Evolutionary conservation across 768 basidiomycete genomes (phyloP).

Genomic region (Lentinula sp.): DNA sequence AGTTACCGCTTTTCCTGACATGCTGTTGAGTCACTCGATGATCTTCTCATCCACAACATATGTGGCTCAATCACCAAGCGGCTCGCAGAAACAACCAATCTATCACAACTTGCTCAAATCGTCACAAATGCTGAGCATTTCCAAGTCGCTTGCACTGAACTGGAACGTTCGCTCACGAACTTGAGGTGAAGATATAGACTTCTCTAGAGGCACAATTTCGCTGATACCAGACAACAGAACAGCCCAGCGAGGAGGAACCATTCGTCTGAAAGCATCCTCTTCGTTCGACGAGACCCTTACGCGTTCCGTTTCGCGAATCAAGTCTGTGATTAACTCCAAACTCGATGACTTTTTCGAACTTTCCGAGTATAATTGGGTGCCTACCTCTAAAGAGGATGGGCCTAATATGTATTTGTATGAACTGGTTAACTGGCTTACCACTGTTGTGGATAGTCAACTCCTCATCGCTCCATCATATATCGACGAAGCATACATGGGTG

Average conservation of each 20-base stretch:
- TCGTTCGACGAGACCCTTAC: conserved; percentile 69
- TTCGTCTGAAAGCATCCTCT: conserved; percentile 54
- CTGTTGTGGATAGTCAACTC: conserved; percentile 81
- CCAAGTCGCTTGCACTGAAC: conserved; percentile 74
- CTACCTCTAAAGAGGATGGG: conserved; percentile 57
- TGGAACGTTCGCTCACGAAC: conserved; percentile 78
- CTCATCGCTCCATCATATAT: conserved; percentile 81
- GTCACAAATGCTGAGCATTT: conserved; percentile 92
- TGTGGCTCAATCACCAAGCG: conserved; percentile 69
- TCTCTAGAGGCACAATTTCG: not conserved
- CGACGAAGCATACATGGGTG: conserved; percentile 84
- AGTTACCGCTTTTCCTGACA: not conserved
- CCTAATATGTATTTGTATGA: conserved; percentile 96
- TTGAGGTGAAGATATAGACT: conserved; percentile 57
- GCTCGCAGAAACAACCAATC: conserved; percentile 66
- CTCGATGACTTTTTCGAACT: conserved; percentile 94
- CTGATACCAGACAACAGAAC: conserved; percentile 42
- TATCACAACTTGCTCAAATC: conserved; percentile 90
- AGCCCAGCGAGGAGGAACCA: conserved; percentile 76
- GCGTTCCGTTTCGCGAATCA: conserved; percentile 70
- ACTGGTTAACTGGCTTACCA: conserved; percentile 93
- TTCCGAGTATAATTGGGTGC: conserved; percentile 93
- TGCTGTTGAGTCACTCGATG: conserved; percentile 72
- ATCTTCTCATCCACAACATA: conserved; percentile 70
- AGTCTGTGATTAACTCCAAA: conserved; percentile 80